A percentile compares a stretch with the other conserved stretches of the same genome.
Evolutionary conservation across 129 eudicot species (phyloP).

Genomic region (Heracleum sosnowskyi): DNA sequence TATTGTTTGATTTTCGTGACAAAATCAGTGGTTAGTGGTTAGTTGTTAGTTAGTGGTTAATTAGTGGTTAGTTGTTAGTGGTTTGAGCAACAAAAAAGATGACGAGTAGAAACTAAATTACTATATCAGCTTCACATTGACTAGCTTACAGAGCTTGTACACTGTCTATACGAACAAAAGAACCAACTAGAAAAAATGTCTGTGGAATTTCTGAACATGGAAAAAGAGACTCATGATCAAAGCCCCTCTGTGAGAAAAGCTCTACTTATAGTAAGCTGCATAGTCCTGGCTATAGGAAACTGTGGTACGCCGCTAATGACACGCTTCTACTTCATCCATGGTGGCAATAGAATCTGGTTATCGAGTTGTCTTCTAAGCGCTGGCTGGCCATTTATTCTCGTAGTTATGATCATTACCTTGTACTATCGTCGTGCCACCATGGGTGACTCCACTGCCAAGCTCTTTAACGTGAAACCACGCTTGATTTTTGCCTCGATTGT

Average conservation of each 20-base stretch:
- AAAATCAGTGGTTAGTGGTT: too few species aligned
- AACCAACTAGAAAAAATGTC: neutral
- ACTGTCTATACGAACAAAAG: too few species aligned
- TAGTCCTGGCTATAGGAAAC: neutral
- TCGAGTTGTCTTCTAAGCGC: neutral
- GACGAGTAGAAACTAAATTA: too few species aligned
- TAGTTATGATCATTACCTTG: neutral
- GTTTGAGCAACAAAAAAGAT: too few species aligned
- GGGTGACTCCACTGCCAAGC: neutral
- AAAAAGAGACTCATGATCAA: neutral
- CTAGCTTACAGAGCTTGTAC: too few species aligned
- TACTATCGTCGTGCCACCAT: neutral
- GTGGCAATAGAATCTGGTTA: neutral
- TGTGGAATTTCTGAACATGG: neutral
- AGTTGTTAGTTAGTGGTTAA: too few species aligned
- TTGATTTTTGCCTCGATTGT: neutral
- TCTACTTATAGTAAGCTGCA: neutral
- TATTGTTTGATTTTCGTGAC: too few species aligned
- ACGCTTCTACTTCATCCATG: neutral
- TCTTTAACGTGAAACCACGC: neutral
- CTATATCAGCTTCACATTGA: too few species aligned
- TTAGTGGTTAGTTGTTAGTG: too few species aligned
- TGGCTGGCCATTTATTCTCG: slow-evolving; percentile 28
- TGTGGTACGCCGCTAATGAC: neutral
- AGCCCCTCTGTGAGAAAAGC: neutral